Evolutionary conservation across 441 rosid genomes (phyloP).

Genomic region (Euphorbia celastroides): DNA sequence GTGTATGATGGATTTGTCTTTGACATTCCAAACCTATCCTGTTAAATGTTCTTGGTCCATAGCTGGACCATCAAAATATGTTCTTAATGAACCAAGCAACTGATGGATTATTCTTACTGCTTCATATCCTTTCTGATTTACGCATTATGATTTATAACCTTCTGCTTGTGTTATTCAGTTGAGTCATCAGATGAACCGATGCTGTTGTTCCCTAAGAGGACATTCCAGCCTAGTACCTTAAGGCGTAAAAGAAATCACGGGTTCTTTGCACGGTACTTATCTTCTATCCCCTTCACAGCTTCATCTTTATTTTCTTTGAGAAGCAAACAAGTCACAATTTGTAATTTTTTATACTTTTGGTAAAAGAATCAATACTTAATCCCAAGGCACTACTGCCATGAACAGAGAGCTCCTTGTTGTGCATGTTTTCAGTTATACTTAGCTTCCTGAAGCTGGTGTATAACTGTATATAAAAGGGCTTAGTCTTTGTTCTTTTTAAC

Average conservation of each 20-base stretch:
- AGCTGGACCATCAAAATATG: too few relatives aligned
- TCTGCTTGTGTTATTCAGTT: slow-evolving; percentile 32
- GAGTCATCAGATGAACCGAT: slow-evolving; percentile 66
- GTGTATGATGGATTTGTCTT: not conserved
- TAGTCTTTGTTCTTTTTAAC: too few relatives aligned
- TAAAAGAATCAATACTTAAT: not conserved
- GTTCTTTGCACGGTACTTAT: slow-evolving; percentile 74
- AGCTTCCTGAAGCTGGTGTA: not conserved
- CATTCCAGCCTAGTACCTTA: slow-evolving; percentile 81
- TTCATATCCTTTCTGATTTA: not conserved
- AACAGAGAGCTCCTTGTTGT: not conserved
- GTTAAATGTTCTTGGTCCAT: not conserved
- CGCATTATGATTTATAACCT: slow-evolving; percentile 9
- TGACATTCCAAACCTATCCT: not conserved
- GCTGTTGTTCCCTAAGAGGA: slow-evolving; percentile 71
- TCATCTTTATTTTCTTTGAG: not conserved
- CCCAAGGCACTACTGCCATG: not conserved
- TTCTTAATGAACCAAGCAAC: not conserved
- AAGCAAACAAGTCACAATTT: not conserved
- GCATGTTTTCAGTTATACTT: not conserved
- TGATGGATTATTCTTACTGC: not conserved
- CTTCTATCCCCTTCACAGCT: not conserved
- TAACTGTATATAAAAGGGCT: too few relatives aligned
- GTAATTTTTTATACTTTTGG: not conserved
- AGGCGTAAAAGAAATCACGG: slow-evolving; percentile 89